These are phyloP conservation scores for Pestalotiopsis sp. DNA, from an alignment of 2,329 filamentous ascomycete species.

Conservation along the genomic window DNA sequence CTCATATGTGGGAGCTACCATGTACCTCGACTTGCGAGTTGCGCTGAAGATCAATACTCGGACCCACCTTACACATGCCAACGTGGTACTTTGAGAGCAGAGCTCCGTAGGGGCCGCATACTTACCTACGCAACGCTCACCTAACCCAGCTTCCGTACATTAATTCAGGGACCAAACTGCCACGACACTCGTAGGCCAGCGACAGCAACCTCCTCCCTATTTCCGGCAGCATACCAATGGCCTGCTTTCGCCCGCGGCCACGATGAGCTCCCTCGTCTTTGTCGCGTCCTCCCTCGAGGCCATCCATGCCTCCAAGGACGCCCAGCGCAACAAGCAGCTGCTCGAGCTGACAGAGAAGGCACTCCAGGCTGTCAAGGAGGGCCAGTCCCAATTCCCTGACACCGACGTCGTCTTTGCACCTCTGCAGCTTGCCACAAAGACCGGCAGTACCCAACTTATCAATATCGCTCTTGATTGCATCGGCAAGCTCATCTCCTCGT, in stretches of 20 bases:
- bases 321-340: conserved; percentile 81
- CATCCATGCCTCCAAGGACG: conserved; percentile 90
- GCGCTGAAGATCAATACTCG: neutral
- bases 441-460: conserved; percentile 80
- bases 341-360: conserved; percentile 81
- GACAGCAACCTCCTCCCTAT: neutral
- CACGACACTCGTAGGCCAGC: neutral
- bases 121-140: conserved; percentile 3
- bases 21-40: neutral
- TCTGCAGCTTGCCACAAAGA: conserved; percentile 85
- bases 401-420: conserved; percentile 92
- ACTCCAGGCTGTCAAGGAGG: conserved; percentile 82
- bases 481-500: conserved; percentile 98
- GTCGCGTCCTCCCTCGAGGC: conserved; percentile 91
- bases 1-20: neutral
- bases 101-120: neutral
- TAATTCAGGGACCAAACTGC: conserved; percentile 10
- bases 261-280: conserved; percentile 93
- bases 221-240: conserved; percentile 18
- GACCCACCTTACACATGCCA: conserved; percentile 12
- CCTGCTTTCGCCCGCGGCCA: conserved; percentile 46
- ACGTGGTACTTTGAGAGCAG: conserved; percentile 10
- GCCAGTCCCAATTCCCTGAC: conserved; percentile 79
- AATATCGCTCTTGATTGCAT: conserved; percentile 96
- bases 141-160: conserved; percentile 3